Base-by-base conservation (phyloP, 345 rosid genomes). In the Acer campestre region DNA sequence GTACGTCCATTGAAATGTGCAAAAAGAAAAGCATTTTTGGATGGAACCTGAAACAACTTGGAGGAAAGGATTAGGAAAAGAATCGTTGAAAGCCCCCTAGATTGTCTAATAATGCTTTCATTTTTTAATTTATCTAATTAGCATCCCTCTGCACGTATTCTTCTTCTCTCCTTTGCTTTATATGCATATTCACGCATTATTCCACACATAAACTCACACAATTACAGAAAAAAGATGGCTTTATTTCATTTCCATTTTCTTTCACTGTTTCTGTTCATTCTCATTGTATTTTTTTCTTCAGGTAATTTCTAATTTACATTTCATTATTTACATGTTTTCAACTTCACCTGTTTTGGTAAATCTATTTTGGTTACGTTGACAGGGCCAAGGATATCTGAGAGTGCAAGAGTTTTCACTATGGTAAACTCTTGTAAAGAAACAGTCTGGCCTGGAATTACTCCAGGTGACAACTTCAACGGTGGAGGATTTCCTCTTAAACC, bases 401-500 rank as follows among this genome's bases (percentile, higher is more conserved):
- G 89, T 18, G 88, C 88, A 8, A 62, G 99, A 80, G 55, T 85
- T 35, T 95, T 93, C 77, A 95, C 98, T 18, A 86, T 95, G 10
- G 74, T 89, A 29, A 95, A 93, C 79, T 40, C 77, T 46, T 95
- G 98, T 79, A 79, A 84, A 48, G 90, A 90, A 63, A 84, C 78
- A n/a, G 67, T 95, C 29, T 95, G 98, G 98, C 98, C 98, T 0
- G 98, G 79, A 31, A 81, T 95, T 10, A 80, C 81, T 29, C 95
- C 90, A 0, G 95, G 91, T 7, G 91, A 86, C 1, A 78, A 79
- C 78, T 87, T 82, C 75, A 66, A 79, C 42, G 93, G 90, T 0
- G 89, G 92, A 0, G 97, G 98, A 38, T 85, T 93, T 78, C 55
- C 68, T 51, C 83, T 95, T 7, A 88, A 87, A 71, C 22, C 92